Evolutionary conservation across 495 filamentous ascomycete species (phyloP), one percentile per base, ranked within the genome.

Genomic region (Aspergillus coremiiformis): DNA sequence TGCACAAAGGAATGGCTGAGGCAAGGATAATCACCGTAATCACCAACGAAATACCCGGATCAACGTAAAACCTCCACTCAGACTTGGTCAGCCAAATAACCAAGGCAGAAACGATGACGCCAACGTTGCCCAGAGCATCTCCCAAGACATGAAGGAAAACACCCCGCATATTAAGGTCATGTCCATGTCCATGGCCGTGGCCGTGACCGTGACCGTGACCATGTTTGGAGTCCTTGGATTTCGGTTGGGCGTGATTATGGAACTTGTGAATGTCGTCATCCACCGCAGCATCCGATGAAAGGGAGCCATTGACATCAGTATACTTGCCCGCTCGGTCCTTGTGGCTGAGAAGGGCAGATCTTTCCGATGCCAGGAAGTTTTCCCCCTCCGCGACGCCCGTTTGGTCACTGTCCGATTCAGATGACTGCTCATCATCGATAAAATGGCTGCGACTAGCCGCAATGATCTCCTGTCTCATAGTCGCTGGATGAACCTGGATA

Each of bases 141-240:
- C 93, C 93, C 68, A 96, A 79, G 29, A 98, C 93, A 61, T 98
- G 93, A 6, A 98, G 80, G 67, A 98, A 84, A 68, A 98, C 92
- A 57, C 92, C 93, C 23, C 89, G 88, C 93, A 98, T 97, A 70
- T 95, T 95, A 66, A 97, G 86, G 59, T 97, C 93, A 62, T 96
- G 91, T 17, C 72, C 84, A 68, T 94, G 89, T 22, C 82, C 78
- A 56, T 84, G 80, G 9, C 82, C 77, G 41, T 79, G 78, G 90
- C 72, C 77, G 37, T 79, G 91, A 15, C 72, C 83, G 68, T 94
- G 89, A 22, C 82, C 78, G 56, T 84, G 79, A 10, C 82, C 77
- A 37, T 79, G 78, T 53, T 84, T 78, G 19, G 69, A 67, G 20
- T 68, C 72, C 35, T 76, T 68, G 2, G 84, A 77, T 57, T 83